Evolutionary conservation across 257 asterid genomes (phyloP), one percentile per base, ranked within the genome.

Genomic region (Cordia subcordata): DNA sequence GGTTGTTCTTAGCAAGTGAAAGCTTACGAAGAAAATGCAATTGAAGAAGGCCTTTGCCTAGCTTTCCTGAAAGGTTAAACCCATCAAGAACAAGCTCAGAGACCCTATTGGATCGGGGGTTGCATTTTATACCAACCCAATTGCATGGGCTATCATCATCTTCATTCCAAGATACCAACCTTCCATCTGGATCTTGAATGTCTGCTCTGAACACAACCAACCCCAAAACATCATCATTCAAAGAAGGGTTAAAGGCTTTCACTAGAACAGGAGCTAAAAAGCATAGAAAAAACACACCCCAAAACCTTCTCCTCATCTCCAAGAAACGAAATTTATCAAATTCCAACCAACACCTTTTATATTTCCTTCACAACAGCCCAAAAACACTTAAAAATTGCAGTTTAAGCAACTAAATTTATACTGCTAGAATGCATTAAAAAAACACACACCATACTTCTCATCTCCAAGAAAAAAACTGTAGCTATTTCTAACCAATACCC

Each of bases 31-130:
- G 95, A 72, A 73, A 86, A 75, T 78, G 80, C 66, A 92, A 68
- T 21, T 78, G 94, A 56, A 92, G 90, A 13, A 92, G 93, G 14
- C 99, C 99, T 71, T 83, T 76, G 46, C 99, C 86, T 9, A 92
- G 62, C 70, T 77, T 93, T 6, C 99, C 99, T 5, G 99, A 77
- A 62, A 93, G 86, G 55, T 81, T 76, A 65, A 83, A 83, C 32
- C 86, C 97, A 35, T 89, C 97, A 55, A 93, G 95, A 62, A 80
- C 85, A 64, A 93, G 86, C 61, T 89, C 97, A 45, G 94, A 70
- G 5, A 93, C 99, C 68, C 97, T 76, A 58, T 86, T 86, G 83
- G 97, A 89, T 89, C 90, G 81, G 44, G 92, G 92, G 77, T 86
- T 82, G 70, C 96, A 89, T 75, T 75, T 75, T 9, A 93, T 77